Conservation (phyloP, 352 stramenopile genomes). For the Blastocystis sp. region DNA sequence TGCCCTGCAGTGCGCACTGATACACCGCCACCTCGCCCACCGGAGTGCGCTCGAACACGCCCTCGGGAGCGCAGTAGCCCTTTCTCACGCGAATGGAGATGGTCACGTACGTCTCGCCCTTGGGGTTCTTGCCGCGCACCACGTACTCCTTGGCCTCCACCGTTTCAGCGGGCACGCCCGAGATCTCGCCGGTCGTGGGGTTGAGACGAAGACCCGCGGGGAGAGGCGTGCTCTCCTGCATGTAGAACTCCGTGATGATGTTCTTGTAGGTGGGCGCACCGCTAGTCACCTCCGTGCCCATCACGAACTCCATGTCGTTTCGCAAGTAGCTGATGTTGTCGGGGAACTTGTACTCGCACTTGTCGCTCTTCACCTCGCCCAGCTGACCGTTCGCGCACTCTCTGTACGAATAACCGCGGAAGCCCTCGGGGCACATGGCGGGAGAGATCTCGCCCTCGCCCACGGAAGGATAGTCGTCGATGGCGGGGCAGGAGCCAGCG, state of each 20-base stretch:
- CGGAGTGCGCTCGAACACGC: not conserved
- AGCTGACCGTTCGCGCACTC: conserved; percentile 23
- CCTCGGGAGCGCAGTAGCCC: not conserved
- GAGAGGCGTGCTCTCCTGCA: not conserved
- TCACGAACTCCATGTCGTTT: not conserved
- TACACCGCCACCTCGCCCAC: not conserved
- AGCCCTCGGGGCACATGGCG: conserved; percentile 3
- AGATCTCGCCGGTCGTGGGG: conserved; percentile 38
- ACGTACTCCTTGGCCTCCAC: not conserved
- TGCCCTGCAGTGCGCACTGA: not conserved
- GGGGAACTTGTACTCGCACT: conserved; percentile 18
- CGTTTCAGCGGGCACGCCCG: not conserved
- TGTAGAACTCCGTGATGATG: conserved; percentile 62
- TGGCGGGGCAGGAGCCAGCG: not conserved
- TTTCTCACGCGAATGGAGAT: conserved; percentile 9
- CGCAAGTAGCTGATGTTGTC: not conserved
- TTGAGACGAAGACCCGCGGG: conserved; percentile 36
- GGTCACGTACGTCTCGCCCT: not conserved
- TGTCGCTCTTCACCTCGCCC: conserved; percentile 34
- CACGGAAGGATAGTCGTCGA: conserved; percentile 41
- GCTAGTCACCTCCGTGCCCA: conserved; percentile 40
- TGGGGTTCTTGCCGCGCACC: conserved; percentile 13
- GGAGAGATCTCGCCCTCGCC: conserved; percentile 14
- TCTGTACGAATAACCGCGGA: conserved; percentile 52
- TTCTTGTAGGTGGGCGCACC: not conserved